Conservation (phyloP, 1,284 basidiomycete genomes). For the Ustilago nuda region DNA sequence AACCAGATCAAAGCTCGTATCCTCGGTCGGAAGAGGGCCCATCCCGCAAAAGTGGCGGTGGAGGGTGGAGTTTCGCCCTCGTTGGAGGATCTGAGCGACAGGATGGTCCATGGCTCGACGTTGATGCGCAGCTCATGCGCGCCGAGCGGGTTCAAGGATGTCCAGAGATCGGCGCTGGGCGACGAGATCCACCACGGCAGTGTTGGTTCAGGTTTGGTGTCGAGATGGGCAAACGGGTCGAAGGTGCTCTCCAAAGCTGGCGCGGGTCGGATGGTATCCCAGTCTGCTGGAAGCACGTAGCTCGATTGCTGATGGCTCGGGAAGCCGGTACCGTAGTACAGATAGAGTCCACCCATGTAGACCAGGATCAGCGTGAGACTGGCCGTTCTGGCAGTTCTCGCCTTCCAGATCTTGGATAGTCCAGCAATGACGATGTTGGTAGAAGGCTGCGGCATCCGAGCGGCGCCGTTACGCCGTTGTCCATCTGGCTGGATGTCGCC, state of each 20-base stretch:
- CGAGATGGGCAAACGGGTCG: slow-evolving; percentile 58
- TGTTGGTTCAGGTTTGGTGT: slow-evolving; percentile 12
- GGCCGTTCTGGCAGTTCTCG: slow-evolving; percentile 82
- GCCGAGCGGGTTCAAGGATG: slow-evolving; percentile 80
- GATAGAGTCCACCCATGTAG: slow-evolving; percentile 60
- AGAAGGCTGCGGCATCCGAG: slow-evolving; percentile 4
- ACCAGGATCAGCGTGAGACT: slow-evolving; percentile 75
- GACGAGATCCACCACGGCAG: slow-evolving; percentile 64
- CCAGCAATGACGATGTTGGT: slow-evolving; percentile 32
- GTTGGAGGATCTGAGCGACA: slow-evolving; percentile 75
- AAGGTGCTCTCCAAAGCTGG: slow-evolving; percentile 30
- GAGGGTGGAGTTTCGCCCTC: slow-evolving; percentile 60
- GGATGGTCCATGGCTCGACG: slow-evolving; percentile 81
- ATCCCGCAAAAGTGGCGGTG: slow-evolving; percentile 65
- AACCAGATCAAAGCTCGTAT: slow-evolving; percentile 76
- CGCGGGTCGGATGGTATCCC: slow-evolving; percentile 23
- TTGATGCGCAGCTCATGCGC: slow-evolving; percentile 80
- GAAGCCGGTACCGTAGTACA: slow-evolving; percentile 63
- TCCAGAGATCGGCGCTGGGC: slow-evolving; percentile 76
- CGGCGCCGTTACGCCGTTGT: slow-evolving; percentile 5
- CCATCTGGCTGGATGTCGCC: slow-evolving; percentile 15
- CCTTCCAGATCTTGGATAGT: slow-evolving; percentile 65
- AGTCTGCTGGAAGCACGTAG: slow-evolving; percentile 37
- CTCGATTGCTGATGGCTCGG: slow-evolving; percentile 35
- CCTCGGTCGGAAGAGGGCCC: slow-evolving; percentile 68